Conservation (phyloP, 2,329 filamentous ascomycete species). For the Didymella arachidicola region DNA sequence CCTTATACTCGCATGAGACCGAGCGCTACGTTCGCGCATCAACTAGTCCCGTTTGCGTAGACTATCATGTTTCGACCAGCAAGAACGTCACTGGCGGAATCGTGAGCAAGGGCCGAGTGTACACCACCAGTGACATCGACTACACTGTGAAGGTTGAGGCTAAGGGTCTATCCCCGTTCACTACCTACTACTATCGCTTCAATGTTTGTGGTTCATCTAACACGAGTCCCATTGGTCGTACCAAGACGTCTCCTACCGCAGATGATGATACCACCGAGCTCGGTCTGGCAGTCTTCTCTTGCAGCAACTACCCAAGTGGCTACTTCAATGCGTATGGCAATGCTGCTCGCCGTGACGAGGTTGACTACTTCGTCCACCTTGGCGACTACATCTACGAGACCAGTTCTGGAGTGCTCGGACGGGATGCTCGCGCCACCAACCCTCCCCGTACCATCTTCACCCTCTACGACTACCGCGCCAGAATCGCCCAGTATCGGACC, state of each 20-base stretch:
- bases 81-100: constrained; percentile 55
- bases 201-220: constrained; percentile 69
- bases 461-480: constrained; percentile 55
- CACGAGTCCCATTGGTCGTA: constrained; percentile 69
- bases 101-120: constrained; percentile 66
- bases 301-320: constrained; percentile 62
- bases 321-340: constrained; percentile 61
- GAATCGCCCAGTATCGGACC: constrained; percentile 53
- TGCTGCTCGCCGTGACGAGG: constrained; percentile 50
- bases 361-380: constrained; percentile 54
- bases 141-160: constrained; percentile 79
- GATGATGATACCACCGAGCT: constrained; percentile 65
- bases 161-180: constrained; percentile 67
- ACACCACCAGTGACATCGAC: constrained; percentile 76
- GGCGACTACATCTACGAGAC: constrained; percentile 56
- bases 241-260: constrained; percentile 71
- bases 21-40: constrained; percentile 62
- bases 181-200: constrained; percentile 75
- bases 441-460: constrained; percentile 41
- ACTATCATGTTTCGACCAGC: constrained; percentile 67
- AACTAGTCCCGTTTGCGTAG: constrained; percentile 70
- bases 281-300: constrained; percentile 74
- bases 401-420: constrained; percentile 13
- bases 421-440: constrained; percentile 18
- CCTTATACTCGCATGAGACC: constrained; percentile 62